Evolutionary conservation across 352 stramenopile species (phyloP), one percentile per base, ranked within the genome.

Genomic region (Globisporangium camurandrum): DNA sequence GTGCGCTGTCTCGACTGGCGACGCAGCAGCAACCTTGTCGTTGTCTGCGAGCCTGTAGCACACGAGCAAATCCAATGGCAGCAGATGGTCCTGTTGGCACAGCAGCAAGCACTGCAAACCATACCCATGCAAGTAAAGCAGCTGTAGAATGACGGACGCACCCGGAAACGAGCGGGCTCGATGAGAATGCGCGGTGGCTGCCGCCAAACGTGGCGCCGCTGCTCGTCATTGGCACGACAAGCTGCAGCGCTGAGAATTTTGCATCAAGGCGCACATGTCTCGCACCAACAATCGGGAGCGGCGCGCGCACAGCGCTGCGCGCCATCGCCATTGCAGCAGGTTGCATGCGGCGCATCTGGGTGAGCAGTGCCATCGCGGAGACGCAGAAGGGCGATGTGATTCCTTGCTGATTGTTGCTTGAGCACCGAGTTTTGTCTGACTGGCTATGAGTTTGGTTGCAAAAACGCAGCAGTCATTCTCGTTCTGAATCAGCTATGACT

Each of bases 331-430:
- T 47, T 22, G 64, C 57, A 48, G 62, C 57, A 6, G 75, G 75
- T 59, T 86, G 77, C 65, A 81, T 66, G 44, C 75, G 72, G 55
- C 71, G 70, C 77, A 83, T 72, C 45, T 67, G 52, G 26, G 52
- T 59, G 54, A 84, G 57, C 64, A 88, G 56, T 62, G 67, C 61
- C 70, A 83, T 86, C 43, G 41, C 49, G 42, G 19, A 41, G 30
- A 34, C 14, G 30, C 30, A 34, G 30, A 12, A 34, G 30, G 14
- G 9, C 30, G 30, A 34, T 48, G 46, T 43, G 37, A 44, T 22
- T 53, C n/a, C 30, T 26, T 17, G 19, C 8, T 11, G 11, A 8
- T 14, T 3, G 19, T 12, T 27, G 16, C 43, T 57, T 57, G 44
- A 40, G 23, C 31, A 31, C 14, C 40, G 48, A 22, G 12, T n/a